phyloP scores from a whole-genome alignment of 2,329 filamentous ascomycete species.

The Stromatinia cepivora region DNA sequence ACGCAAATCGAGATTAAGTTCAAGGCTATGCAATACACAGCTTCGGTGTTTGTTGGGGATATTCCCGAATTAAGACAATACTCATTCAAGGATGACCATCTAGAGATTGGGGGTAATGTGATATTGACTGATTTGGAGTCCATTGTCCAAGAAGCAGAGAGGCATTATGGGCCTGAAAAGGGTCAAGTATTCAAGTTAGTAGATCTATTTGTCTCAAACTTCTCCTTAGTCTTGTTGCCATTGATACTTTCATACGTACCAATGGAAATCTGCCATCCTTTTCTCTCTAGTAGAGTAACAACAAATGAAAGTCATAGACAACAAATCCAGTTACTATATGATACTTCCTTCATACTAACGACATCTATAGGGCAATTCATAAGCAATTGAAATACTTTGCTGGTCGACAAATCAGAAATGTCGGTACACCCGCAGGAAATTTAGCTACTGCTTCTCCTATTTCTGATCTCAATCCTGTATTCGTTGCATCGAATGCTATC shows the following conservation, averaged over 20 bases:
- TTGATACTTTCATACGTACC: neutral
- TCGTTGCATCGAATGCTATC: conserved; percentile 82
- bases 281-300: neutral
- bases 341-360: neutral
- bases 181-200: conserved; percentile 68
- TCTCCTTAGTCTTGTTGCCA: no score
- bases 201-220: neutral
- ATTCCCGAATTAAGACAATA: conserved; percentile 87
- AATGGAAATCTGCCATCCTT: neutral
- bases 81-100: conserved; percentile 71
- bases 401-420: conserved; percentile 91
- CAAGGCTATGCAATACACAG: conserved; percentile 87
- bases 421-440: conserved; percentile 95
- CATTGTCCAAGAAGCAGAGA: conserved; percentile 76
- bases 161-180: conserved; percentile 66
- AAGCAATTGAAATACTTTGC: conserved; percentile 96
- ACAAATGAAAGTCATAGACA: neutral
- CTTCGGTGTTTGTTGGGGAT: conserved; percentile 90
- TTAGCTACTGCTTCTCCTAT: conserved; percentile 93
- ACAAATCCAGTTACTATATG: neutral
- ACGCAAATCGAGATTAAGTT: conserved; percentile 99
- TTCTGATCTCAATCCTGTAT: conserved; percentile 91
- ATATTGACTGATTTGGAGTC: conserved; percentile 86
- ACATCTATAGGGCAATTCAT: conserved; percentile 63
- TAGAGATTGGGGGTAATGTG: conserved; percentile 94